Conservation (phyloP, 768 basidiomycete genomes). For the Rhizopogon salebrosus region DNA sequence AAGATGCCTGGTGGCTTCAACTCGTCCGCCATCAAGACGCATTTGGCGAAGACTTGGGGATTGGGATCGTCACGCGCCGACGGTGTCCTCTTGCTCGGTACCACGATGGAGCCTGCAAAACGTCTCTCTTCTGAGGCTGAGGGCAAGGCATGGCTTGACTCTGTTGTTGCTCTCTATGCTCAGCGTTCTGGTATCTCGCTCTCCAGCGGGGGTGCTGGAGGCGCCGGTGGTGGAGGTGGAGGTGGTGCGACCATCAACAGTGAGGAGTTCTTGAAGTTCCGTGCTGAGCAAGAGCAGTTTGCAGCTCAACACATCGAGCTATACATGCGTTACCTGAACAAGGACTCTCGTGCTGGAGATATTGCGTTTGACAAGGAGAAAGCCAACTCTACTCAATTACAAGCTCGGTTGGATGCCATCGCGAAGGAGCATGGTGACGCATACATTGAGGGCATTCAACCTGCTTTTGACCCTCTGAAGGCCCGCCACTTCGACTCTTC, state of each 20-base stretch:
- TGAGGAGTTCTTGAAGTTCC: slow-evolving; percentile 97
- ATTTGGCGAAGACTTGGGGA: slow-evolving; percentile 93
- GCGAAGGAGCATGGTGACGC: slow-evolving; percentile 87
- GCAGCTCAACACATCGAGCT: slow-evolving; percentile 92
- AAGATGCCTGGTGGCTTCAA: slow-evolving; percentile 99
- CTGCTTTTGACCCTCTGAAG: slow-evolving; percentile 90
- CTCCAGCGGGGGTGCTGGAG: slow-evolving; percentile 59
- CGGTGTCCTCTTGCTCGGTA: slow-evolving; percentile 83
- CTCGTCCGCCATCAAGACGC: slow-evolving; percentile 79
- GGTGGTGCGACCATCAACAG: slow-evolving; percentile 94
- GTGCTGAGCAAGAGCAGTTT: slow-evolving; percentile 87
- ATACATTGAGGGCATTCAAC: slow-evolving; percentile 94
- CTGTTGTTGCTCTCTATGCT: slow-evolving; percentile 79
- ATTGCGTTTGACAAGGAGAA: slow-evolving; percentile 86
- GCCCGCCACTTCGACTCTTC: slow-evolving; percentile 97
- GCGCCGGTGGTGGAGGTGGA: slow-evolving; percentile 49
- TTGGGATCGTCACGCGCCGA: slow-evolving; percentile 89
- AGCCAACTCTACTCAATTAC: slow-evolving; percentile 63
- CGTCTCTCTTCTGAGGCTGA: slow-evolving; percentile 88
- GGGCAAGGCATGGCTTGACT: slow-evolving; percentile 91
- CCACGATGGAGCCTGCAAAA: slow-evolving; percentile 92
- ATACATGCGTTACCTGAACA: slow-evolving; percentile 93
- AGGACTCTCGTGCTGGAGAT: slow-evolving; percentile 90
- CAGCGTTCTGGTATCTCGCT: slow-evolving; percentile 86
- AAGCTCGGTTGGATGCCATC: slow-evolving; percentile 85